phyloP scores from a whole-genome alignment of 2,329 filamentous ascomycete species.

The Cadophora sp. region DNA sequence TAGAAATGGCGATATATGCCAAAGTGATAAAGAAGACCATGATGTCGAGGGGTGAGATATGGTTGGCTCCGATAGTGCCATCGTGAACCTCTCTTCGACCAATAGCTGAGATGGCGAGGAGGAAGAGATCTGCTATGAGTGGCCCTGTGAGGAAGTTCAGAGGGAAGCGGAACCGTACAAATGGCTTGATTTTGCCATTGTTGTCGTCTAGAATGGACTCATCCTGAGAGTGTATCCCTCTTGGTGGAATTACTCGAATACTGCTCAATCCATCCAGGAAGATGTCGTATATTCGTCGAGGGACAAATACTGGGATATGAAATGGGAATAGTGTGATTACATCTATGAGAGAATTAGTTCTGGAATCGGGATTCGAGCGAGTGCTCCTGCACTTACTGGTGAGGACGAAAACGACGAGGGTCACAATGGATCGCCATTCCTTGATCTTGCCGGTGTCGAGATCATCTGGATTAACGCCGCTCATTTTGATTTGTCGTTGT shows the following conservation, averaged over 20 bases:
- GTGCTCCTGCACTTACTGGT: slow-evolving; percentile 67
- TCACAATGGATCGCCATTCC: slow-evolving; percentile 73
- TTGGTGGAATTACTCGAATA: slow-evolving; percentile 60
- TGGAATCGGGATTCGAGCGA: background rate
- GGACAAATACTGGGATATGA: slow-evolving; percentile 66
- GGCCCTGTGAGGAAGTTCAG: slow-evolving; percentile 76
- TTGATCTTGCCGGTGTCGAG: slow-evolving; percentile 62
- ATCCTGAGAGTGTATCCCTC: slow-evolving; percentile 39
- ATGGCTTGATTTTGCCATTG: slow-evolving; percentile 46
- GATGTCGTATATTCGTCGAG: slow-evolving; percentile 54
- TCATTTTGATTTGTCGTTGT: background rate
- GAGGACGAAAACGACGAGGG: slow-evolving; percentile 70
- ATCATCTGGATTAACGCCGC: slow-evolving; percentile 26
- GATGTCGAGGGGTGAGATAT: slow-evolving; percentile 74
- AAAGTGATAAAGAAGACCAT: slow-evolving; percentile 78
- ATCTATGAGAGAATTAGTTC: slow-evolving; percentile 52
- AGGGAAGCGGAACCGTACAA: slow-evolving; percentile 62
- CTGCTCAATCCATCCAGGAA: slow-evolving; percentile 52
- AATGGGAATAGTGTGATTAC: slow-evolving; percentile 74
- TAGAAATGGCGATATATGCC: slow-evolving; percentile 79
- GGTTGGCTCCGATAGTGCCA: slow-evolving; percentile 69
- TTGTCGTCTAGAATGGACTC: slow-evolving; percentile 33
- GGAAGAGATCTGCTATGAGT: slow-evolving; percentile 72
- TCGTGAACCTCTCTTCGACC: slow-evolving; percentile 70
- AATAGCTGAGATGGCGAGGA: slow-evolving; percentile 73